Evolutionary conservation across 495 filamentous ascomycete genomes (phyloP).

Genomic region (Penicillium diatomitis): DNA sequence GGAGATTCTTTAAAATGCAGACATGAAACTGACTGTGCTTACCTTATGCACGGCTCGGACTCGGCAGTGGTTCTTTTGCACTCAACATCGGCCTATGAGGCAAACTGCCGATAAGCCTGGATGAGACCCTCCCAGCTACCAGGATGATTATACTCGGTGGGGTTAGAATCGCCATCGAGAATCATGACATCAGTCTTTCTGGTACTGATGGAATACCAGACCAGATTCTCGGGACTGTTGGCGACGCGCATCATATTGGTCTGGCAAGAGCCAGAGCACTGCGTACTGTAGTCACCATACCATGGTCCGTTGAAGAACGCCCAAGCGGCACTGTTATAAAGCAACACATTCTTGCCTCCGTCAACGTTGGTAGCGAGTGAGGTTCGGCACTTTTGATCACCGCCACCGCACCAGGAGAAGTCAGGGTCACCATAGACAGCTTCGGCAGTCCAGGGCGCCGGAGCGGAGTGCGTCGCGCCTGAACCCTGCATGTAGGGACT

Average conservation of each 20-base stretch:
- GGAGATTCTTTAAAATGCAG: too few relatives aligned
- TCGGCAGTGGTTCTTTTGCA: too few relatives aligned
- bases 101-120: constrained; percentile 27
- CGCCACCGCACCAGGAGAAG: constrained; percentile 23
- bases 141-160: constrained; percentile 33
- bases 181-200: constrained; percentile 37
- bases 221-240: constrained; percentile 20
- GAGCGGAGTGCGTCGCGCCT: constrained; percentile 24
- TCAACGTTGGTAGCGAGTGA: constrained; percentile 29
- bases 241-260: constrained; percentile 30
- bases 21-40: too few relatives aligned
- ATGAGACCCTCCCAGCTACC: constrained; percentile 52
- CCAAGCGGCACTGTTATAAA: constrained; percentile 48
- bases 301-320: constrained; percentile 38
- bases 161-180: constrained; percentile 20
- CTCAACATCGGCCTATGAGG: constrained; percentile 1
- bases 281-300: constrained; percentile 13
- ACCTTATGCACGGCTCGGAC: too few relatives aligned
- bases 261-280: constrained; percentile 35
- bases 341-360: constrained; percentile 38
- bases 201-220: constrained; percentile 35
- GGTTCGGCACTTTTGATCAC: constrained; percentile 33
- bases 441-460: constrained; percentile 33
- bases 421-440: constrained; percentile 32
- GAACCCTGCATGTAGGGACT: constrained; percentile 40